Evolutionary conservation across 2,329 filamentous ascomycete species (phyloP).

Genomic region (Fusarium gaditjirri): DNA sequence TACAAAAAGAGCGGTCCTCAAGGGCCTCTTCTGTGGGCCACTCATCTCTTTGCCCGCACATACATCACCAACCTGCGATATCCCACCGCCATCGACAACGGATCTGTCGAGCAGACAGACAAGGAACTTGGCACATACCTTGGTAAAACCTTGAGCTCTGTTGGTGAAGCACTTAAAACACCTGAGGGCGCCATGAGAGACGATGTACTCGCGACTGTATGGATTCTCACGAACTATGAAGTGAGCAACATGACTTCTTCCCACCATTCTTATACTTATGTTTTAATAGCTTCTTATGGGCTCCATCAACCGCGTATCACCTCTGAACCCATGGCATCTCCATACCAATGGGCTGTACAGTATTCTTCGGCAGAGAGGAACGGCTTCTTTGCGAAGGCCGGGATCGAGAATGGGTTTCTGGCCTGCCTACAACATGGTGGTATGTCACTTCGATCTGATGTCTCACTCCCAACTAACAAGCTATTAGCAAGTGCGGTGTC

Average conservation of each 20-base stretch:
- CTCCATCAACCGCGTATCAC: constrained; percentile 44
- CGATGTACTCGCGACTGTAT: constrained; percentile 53
- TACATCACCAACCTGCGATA: constrained; percentile 52
- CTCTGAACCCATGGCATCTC: constrained; percentile 51
- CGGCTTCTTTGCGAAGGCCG: constrained; percentile 35
- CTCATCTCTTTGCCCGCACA: constrained; percentile 54
- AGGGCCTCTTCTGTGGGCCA: constrained; percentile 53
- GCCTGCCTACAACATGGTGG: constrained; percentile 53
- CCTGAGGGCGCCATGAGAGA: constrained; percentile 46
- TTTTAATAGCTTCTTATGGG: constrained; percentile 50
- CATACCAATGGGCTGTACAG: constrained; percentile 51
- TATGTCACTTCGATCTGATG: constrained; percentile 34
- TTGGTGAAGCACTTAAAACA: constrained; percentile 52
- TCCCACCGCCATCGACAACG: constrained; percentile 45
- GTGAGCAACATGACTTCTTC: constrained; percentile 29
- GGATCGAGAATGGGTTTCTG: constrained; percentile 50
- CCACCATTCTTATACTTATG: constrained; percentile 13
- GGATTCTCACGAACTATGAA: constrained; percentile 55
- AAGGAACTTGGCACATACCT: constrained; percentile 51
- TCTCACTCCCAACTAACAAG: constrained; percentile 20
- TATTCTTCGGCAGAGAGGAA: constrained; percentile 51
- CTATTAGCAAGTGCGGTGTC: constrained; percentile 52
- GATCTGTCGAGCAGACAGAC: constrained; percentile 42
- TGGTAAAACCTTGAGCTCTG: constrained; percentile 51
- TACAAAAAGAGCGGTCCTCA: constrained; percentile 42